These are phyloP conservation scores for Leccinum imitatum DNA, from an alignment of 768 basidiomycete genomes.

Conservation along the genomic window DNA sequence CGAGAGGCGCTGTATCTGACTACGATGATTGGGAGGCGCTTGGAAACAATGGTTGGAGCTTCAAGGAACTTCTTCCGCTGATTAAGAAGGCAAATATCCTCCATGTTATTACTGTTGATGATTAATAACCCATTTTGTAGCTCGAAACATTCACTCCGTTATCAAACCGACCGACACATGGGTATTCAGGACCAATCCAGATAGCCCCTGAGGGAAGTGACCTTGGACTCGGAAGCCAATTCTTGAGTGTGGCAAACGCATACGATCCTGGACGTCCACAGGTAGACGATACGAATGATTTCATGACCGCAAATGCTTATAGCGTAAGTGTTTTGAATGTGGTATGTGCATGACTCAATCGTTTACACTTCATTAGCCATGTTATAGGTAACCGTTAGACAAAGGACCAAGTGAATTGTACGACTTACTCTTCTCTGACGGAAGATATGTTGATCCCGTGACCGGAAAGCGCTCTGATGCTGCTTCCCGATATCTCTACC, in stretches of 20 bases:
- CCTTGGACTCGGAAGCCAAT: constrained; percentile 36
- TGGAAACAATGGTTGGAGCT: constrained; percentile 62
- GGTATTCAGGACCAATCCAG: constrained; percentile 34
- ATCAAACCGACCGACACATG: constrained; percentile 36
- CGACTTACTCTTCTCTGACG: neutral
- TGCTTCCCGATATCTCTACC: constrained; percentile 37
- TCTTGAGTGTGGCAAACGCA: constrained; percentile 42
- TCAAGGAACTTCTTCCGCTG: constrained; percentile 54
- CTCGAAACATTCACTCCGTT: constrained; percentile 36
- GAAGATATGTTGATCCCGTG: constrained; percentile 50
- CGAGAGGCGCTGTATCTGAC: constrained; percentile 59
- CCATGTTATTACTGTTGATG: constrained; percentile 35
- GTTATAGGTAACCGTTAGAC: constrained; percentile 15
- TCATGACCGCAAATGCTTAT: constrained; percentile 33
- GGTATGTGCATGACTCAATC: no score
- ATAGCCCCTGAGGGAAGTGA: constrained; percentile 15
- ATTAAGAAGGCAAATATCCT: constrained; percentile 47
- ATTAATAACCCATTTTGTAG: constrained; percentile 35
- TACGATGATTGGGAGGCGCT: constrained; percentile 59
- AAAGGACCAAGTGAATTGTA: neutral
- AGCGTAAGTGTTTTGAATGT: constrained; percentile 17
- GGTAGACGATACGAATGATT: constrained; percentile 19
- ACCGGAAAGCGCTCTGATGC: constrained; percentile 34
- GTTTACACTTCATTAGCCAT: constrained; percentile 7
- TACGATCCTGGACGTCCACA: constrained; percentile 52